A percentile compares a stretch with the other conserved stretches of the same genome.
Evolutionary conservation across 2,329 filamentous ascomycete genomes (phyloP).

Genomic region (Ophiostoma novo-ulmi): DNA sequence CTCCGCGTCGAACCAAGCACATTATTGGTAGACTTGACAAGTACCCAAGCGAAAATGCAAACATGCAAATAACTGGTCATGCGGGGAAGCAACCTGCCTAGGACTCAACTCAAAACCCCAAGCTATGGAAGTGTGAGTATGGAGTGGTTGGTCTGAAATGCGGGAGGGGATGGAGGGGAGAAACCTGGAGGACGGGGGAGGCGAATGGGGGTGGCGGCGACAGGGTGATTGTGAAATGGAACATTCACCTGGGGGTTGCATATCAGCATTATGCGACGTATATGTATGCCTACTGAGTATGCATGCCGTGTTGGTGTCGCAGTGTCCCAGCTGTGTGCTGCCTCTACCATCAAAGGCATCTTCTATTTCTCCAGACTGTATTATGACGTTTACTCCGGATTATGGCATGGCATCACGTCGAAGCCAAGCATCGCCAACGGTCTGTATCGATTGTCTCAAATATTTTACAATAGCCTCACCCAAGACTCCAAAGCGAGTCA

Average conservation of each 20-base stretch:
- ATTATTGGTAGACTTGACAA: not conserved
- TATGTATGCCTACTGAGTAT: not conserved
- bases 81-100: not conserved
- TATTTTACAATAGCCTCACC: no score
- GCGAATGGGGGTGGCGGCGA: not conserved
- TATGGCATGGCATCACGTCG: conserved; percentile 3
- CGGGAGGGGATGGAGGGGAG: not conserved
- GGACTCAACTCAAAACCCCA: not conserved
- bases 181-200: conserved; percentile 6
- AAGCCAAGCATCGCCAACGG: conserved; percentile 9
- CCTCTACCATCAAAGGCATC: not conserved
- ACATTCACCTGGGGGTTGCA: not conserved
- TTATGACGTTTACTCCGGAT: not conserved
- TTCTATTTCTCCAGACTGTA: not conserved
- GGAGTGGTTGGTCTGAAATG: not conserved
- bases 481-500: not conserved
- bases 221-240: not conserved
- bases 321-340: not conserved
- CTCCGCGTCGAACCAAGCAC: not conserved
- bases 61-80: not conserved
- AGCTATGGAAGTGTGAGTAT: not conserved
- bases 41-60: not conserved
- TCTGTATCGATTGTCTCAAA: not conserved
- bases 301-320: not conserved
- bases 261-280: not conserved